These are phyloP conservation scores for Rhodamnia rubescens DNA, from an alignment of 345 rosid species.

Conservation along the genomic window DNA sequence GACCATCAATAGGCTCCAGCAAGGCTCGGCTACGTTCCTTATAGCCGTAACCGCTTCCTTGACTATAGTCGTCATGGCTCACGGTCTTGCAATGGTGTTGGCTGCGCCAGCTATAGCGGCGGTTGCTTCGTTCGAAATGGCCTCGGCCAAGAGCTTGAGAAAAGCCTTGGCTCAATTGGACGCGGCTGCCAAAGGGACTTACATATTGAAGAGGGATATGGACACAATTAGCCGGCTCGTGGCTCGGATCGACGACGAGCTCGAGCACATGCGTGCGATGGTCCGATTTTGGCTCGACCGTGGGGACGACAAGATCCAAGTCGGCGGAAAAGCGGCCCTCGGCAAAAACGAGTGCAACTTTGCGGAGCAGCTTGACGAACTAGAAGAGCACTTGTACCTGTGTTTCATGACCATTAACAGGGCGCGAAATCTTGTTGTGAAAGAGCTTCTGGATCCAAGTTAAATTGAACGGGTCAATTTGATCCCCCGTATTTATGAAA, in stretches of 20 bases:
- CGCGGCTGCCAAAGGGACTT: slow-evolving; percentile 72
- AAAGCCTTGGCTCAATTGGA: slow-evolving; percentile 40
- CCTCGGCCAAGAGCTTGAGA: slow-evolving; percentile 22
- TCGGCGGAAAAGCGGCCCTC: slow-evolving; percentile 35
- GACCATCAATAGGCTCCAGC: slow-evolving; percentile 19
- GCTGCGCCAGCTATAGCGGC: slow-evolving; percentile 45
- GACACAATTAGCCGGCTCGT: slow-evolving; percentile 64
- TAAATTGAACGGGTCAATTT: not conserved
- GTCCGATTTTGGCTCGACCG: slow-evolving; percentile 44
- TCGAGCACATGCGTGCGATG: slow-evolving; percentile 39
- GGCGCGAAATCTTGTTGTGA: slow-evolving; percentile 51
- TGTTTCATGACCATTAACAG: slow-evolving; percentile 78
- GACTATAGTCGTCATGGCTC: slow-evolving; percentile 45
- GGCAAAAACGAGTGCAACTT: slow-evolving; percentile 38
- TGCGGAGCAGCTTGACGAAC: slow-evolving; percentile 52
- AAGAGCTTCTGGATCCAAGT: not conserved
- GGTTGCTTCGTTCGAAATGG: slow-evolving; percentile 22
- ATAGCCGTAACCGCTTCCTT: slow-evolving; percentile 55
- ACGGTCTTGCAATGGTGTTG: slow-evolving; percentile 55
- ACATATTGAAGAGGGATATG: slow-evolving; percentile 53
- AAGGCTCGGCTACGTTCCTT: slow-evolving; percentile 47
- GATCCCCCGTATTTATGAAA: not conserved
- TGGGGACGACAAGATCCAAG: slow-evolving; percentile 29
- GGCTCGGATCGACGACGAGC: slow-evolving; percentile 48
- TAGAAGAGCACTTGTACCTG: slow-evolving; percentile 74